A percentile compares a stretch with the other conserved stretches of the same genome.
phyloP scores from a whole-genome alignment of 1,284 basidiomycete genomes.

The Ustilago curta region DNA sequence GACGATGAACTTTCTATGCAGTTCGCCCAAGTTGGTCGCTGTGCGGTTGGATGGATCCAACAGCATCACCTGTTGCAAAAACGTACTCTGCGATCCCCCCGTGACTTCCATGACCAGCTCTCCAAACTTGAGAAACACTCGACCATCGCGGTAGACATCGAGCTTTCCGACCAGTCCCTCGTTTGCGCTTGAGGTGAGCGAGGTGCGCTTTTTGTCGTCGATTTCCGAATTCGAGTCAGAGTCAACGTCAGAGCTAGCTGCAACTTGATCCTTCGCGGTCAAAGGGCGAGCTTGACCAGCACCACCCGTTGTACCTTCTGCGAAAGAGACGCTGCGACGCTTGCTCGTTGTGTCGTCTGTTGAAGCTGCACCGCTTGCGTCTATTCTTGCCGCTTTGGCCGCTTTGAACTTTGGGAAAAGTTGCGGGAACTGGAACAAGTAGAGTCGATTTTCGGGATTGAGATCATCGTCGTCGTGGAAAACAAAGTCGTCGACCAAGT shows the following conservation, averaged over 20 bases:
- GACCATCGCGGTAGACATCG: slow-evolving; percentile 62
- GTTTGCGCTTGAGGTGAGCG: neutral
- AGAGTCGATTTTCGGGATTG: slow-evolving; percentile 75
- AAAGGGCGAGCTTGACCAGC: slow-evolving; percentile 26
- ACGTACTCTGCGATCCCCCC: slow-evolving; percentile 85
- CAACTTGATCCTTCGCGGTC: slow-evolving; percentile 16
- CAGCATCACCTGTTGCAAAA: slow-evolving; percentile 86
- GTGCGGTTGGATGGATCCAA: slow-evolving; percentile 76
- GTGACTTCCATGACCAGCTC: slow-evolving; percentile 72
- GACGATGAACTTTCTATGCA: slow-evolving; percentile 85
- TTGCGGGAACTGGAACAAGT: slow-evolving; percentile 92
- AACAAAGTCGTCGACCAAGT: slow-evolving; percentile 83
- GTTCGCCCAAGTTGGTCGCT: slow-evolving; percentile 82
- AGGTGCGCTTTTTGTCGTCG: slow-evolving; percentile 30
- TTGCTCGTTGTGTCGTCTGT: slow-evolving; percentile 11
- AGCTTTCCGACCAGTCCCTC: slow-evolving; percentile 65
- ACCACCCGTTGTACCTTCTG: slow-evolving; percentile 57
- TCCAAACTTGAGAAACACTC: slow-evolving; percentile 61
- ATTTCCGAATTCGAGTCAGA: slow-evolving; percentile 18
- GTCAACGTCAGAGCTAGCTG: slow-evolving; percentile 27
- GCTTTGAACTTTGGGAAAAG: slow-evolving; percentile 81
- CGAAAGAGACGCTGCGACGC: slow-evolving; percentile 56
- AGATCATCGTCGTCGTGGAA: slow-evolving; percentile 56
- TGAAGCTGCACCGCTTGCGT: neutral
- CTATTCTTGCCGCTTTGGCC: slow-evolving; percentile 9